Evolutionary conservation across 305 asterid species (phyloP), one percentile per base, ranked within the genome.

Genomic region (Fraxinus velutina): DNA sequence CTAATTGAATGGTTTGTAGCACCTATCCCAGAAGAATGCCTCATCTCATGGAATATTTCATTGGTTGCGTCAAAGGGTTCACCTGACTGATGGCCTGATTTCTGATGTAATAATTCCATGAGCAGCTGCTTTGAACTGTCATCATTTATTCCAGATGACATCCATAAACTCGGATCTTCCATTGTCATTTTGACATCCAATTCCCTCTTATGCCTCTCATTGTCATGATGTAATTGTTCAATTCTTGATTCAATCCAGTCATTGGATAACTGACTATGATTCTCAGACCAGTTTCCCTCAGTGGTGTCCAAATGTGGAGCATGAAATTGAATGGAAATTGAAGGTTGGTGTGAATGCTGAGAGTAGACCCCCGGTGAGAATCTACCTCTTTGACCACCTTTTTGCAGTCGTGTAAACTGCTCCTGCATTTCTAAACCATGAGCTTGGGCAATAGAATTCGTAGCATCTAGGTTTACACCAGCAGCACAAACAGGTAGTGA

Each of bases 71-170:
- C 95, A 81, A 89, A 80, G 52, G 89, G 86, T 77, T 89, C 97
- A 70, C 78, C 78, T 34, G 91, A 83, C 76, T 88, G 88, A 50
- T 87, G 90, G 75, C 87, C 90, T 34, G 97, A 84, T 83, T 94
- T 96, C 84, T 91, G 97, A 75, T 92, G 96, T 66, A 96, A 92
- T 78, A 96, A 86, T 80, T 94, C 97, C 99, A 96, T 91, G 78
- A 96, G 97, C 88, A 94, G 89, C 19, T 94, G 94, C 88, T 94
- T 96, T 62, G 99, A 96, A 88, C 89, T 93, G 89, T 96, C 98
- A 82, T 96, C 98, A 88, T 90, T 90, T 33, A 92, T 83, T 75
- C 92, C 97, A 74, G 96, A 93, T 19, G 98, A 91, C 97, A 94
- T 93, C 98, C 97, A 93, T 80, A 92, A 78, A 87, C 96, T 93